Conservation (phyloP, 768 basidiomycete species). For the Trichaptum fuscoviolaceum region DNA sequence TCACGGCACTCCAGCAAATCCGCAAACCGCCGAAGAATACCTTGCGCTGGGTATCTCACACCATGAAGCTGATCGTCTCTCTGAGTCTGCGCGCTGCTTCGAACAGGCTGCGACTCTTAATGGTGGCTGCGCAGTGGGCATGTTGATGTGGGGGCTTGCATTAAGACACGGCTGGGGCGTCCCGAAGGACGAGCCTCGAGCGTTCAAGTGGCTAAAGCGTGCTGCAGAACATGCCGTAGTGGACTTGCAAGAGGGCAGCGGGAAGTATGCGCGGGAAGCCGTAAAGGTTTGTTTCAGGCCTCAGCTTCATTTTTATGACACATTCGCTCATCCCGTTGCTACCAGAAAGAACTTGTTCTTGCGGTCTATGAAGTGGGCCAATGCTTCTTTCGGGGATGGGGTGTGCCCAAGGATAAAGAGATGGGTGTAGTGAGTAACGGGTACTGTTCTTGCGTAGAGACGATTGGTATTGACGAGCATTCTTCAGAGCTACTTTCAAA, state of each 20-base stretch:
- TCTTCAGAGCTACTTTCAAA: slow-evolving; percentile 72
- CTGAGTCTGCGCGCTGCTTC: slow-evolving; percentile 66
- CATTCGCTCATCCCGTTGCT: not conserved
- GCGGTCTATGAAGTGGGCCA: slow-evolving; percentile 92
- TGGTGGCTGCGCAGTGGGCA: slow-evolving; percentile 84
- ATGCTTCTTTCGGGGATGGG: slow-evolving; percentile 93
- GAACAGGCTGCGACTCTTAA: slow-evolving; percentile 67
- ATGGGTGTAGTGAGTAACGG: slow-evolving; percentile 69
- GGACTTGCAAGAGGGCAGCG: slow-evolving; percentile 54
- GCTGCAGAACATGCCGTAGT: slow-evolving; percentile 79
- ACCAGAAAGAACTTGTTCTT: slow-evolving; percentile 72
- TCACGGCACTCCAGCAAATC: slow-evolving; percentile 11
- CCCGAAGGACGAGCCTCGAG: slow-evolving; percentile 68
- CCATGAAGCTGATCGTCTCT: slow-evolving; percentile 68
- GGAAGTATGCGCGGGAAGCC: slow-evolving; percentile 50
- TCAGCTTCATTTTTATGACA: not conserved
- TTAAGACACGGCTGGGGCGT: slow-evolving; percentile 88
- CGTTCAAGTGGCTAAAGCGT: slow-evolving; percentile 76
- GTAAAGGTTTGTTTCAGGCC: slow-evolving; percentile 39
- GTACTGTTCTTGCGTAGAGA: not conserved
- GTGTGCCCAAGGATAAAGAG: slow-evolving; percentile 79
- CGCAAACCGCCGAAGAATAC: slow-evolving; percentile 53
- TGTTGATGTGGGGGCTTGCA: slow-evolving; percentile 89
- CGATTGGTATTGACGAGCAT: not conserved
- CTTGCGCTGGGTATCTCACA: slow-evolving; percentile 73